Percentiles rank a stretch among this genome's conserved stretches.
Conservation (phyloP, 2,329 filamentous ascomycete species). For the Sarocladiaceae sp. region DNA sequence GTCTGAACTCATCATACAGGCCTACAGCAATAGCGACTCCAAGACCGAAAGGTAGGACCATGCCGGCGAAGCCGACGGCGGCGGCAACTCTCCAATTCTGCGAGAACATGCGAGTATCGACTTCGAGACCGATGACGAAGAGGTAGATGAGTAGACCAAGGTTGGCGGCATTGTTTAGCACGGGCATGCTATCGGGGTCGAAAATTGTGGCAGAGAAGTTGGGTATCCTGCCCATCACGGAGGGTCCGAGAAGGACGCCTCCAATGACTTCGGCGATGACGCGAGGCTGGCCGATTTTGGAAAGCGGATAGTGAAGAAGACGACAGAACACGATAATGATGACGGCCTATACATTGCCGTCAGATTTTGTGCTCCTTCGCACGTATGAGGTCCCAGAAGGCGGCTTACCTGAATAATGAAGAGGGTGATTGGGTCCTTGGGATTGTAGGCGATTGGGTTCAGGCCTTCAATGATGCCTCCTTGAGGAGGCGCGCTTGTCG, state of each 20-base stretch:
- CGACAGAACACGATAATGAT: slow-evolving; percentile 48
- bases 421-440: slow-evolving; percentile 67
- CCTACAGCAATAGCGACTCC: slow-evolving; percentile 79
- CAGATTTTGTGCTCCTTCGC: too few relatives aligned
- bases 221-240: slow-evolving; percentile 82
- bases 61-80: slow-evolving; percentile 73
- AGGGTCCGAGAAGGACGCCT: slow-evolving; percentile 81
- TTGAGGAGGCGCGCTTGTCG: slow-evolving; percentile 33
- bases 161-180: slow-evolving; percentile 74
- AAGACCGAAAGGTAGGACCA: slow-evolving; percentile 78
- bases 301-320: slow-evolving; percentile 67
- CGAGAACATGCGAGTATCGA: slow-evolving; percentile 72
- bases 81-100: slow-evolving; percentile 78
- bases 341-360: slow-evolving; percentile 23
- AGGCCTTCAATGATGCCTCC: slow-evolving; percentile 67
- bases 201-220: slow-evolving; percentile 76
- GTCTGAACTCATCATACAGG: slow-evolving; percentile 68
- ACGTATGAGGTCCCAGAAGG: too few relatives aligned
- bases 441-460: slow-evolving; percentile 64
- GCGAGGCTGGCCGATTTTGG: slow-evolving; percentile 71
- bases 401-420: slow-evolving; percentile 67
- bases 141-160: slow-evolving; percentile 80
- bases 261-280: slow-evolving; percentile 83
- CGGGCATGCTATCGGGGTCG: slow-evolving; percentile 68
- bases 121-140: slow-evolving; percentile 84